Base-by-base conservation (phyloP, 805 yeast species). In the Pichia phayaonensis region DNA sequence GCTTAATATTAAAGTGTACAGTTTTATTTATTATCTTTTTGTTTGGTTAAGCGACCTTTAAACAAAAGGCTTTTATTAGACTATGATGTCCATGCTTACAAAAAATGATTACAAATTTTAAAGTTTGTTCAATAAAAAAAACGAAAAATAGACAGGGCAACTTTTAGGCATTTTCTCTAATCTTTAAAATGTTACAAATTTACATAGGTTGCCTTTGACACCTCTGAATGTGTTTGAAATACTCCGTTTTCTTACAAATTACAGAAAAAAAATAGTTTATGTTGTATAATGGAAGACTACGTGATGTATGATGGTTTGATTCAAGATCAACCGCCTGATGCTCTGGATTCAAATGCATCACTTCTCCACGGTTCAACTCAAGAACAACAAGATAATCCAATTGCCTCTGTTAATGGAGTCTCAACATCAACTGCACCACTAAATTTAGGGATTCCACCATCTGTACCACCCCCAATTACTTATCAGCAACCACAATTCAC, bases 271-370 rank as follows among this genome's bases (percentile, higher is more conserved):
- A 3, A 13, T 29, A 12, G 4, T 10, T 12, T 29, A 29, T 3
- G n/a, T 15, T 2, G 10, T 12, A 41, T 4, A 23, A 50, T 50
- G 53, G 53, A 50, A 22, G 47, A 50, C 16, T 50, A 50, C 46
- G 26, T 46, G 11, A 29, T 43, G 24, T 47, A 50, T 16, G 20
- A 49, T 18, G 24, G 21, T 13, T 45, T n/a, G 31, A 27, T n/a
- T 10, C 22, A 36, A 18, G 45, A 45, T 23, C 43, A 46, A 24
- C 29, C 39, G 10, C 40, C 42, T 8, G n/a, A 31, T 8, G 16
- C 34, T 13, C 6, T 10, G 24, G 34, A 29, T 13, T 29, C 34
- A 29, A 29, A 29, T 29, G n/a, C 34, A 29, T 29, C 34, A 13
- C n/a, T 3, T 12, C n/a, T 36, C 21, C 40, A 36, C 12, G 7